phyloP scores from a whole-genome alignment of 352 stramenopile species.

The Globisporangium cystogenes region DNA sequence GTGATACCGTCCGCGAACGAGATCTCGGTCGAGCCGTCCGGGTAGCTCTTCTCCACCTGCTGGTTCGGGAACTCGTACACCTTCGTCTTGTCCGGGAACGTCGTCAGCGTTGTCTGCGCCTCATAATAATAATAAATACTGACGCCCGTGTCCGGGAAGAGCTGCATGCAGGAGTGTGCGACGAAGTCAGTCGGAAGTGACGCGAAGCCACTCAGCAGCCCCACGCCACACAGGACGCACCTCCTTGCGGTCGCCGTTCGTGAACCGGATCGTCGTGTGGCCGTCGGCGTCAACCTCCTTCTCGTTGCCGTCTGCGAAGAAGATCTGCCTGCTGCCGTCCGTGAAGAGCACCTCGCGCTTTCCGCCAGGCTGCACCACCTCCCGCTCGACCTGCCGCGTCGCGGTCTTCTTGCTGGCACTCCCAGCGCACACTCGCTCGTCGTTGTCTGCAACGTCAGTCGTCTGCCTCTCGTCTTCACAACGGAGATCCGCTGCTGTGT shows the following conservation, averaged over 20 bases:
- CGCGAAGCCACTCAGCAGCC: too few relatives aligned
- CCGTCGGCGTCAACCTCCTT: conserved; percentile 92
- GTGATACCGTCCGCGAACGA: conserved; percentile 92
- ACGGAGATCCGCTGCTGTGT: neutral
- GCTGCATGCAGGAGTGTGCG: too few relatives aligned
- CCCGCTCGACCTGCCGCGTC: conserved; percentile 14
- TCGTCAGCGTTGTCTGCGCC: conserved; percentile 93
- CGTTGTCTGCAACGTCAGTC: too few relatives aligned
- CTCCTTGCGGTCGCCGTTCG: conserved; percentile 96
- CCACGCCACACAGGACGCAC: too few relatives aligned
- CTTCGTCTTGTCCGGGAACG: conserved; percentile 90
- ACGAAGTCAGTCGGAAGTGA: too few relatives aligned
- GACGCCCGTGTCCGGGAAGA: conserved; percentile 75
- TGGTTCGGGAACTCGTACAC: conserved; percentile 96
- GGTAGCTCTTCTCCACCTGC: conserved; percentile 92
- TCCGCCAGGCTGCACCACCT: conserved; percentile 48
- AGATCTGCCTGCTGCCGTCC: conserved; percentile 65
- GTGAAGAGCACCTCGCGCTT: conserved; percentile 56
- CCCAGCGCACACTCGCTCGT: too few relatives aligned
- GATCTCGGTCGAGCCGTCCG: conserved; percentile 93
- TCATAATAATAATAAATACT: conserved; percentile 94
- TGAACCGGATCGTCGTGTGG: conserved; percentile 87
- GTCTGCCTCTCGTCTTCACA: neutral
- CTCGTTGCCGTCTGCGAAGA: conserved; percentile 91
- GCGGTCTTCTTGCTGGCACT: too few relatives aligned